Conservation (phyloP, 257 asterid genomes). For the Ligustrum vulgare region DNA sequence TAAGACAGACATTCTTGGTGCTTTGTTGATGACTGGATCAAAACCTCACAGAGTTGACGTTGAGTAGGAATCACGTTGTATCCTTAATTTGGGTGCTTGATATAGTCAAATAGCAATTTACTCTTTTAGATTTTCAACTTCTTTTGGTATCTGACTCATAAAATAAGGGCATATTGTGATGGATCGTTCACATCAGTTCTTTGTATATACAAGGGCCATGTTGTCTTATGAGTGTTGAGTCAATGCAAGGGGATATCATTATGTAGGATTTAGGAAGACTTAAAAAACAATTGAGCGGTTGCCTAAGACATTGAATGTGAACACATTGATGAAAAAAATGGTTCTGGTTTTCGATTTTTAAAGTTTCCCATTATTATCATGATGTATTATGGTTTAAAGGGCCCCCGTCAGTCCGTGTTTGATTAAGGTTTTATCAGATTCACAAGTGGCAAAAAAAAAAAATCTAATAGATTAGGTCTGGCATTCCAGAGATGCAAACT, state of each 20-base stretch:
- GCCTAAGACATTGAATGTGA: not conserved
- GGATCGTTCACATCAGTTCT: not conserved
- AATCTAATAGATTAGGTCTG: not conserved
- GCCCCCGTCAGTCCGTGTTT: not conserved
- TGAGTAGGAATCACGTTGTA: not conserved
- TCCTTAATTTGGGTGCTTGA: not conserved
- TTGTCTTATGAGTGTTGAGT: not conserved
- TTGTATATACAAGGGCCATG: not conserved
- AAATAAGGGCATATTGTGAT: not conserved
- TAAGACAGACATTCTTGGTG: not conserved
- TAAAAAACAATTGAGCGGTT: not conserved
- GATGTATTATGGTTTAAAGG: not conserved
- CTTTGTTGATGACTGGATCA: not conserved
- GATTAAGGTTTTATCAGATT: not conserved
- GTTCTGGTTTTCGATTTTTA: not conserved
- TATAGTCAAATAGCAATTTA: not conserved
- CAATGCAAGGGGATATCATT: not conserved
- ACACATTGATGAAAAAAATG: not conserved
- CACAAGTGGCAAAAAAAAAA: not conserved
- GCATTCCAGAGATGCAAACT: not conserved
- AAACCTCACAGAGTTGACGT: not conserved
- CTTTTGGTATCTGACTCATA: not conserved
- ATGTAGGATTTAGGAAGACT: not conserved
- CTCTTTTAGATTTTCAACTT: not conserved
- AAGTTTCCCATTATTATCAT: not conserved